A percentile compares a stretch with the other conserved stretches of the same genome.
phyloP scores from a whole-genome alignment of 192 early-diverging fungal species.

The Coemansia sp. region DNA sequence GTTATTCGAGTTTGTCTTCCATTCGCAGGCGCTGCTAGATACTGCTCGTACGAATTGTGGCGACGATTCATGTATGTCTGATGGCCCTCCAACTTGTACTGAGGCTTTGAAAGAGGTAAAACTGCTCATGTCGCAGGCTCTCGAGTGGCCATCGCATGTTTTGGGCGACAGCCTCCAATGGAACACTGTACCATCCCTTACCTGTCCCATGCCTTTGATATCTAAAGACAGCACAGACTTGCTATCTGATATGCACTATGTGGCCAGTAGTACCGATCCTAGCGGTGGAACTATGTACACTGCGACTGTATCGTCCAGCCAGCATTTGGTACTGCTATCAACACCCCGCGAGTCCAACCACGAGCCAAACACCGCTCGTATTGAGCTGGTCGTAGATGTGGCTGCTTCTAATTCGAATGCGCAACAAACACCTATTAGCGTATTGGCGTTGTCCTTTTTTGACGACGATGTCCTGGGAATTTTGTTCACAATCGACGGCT shows the following conservation, averaged over 20 bases:
- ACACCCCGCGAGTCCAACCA: not conserved
- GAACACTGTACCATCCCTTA: not conserved
- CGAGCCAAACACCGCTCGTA: not conserved
- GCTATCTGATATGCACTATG: slow-evolving; percentile 13
- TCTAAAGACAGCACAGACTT: not conserved
- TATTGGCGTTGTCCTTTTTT: slow-evolving; percentile 33
- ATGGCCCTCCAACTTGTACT: slow-evolving; percentile 11
- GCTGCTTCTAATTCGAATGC: no score
- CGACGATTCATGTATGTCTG: not conserved
- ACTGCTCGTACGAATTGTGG: no score
- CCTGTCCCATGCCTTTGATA: not conserved
- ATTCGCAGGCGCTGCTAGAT: slow-evolving; percentile 9
- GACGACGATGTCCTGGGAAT: slow-evolving; percentile 31
- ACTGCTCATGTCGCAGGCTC: slow-evolving; percentile 8
- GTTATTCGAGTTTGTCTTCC: slow-evolving; percentile 27
- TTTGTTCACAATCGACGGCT: slow-evolving; percentile 31
- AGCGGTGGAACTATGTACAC: not conserved
- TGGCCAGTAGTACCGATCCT: not conserved
- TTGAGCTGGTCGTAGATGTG: slow-evolving; percentile 12
- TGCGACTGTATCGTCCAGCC: not conserved
- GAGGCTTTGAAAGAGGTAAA: slow-evolving; percentile 21
- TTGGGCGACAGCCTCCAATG: slow-evolving; percentile 29
- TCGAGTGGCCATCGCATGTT: slow-evolving; percentile 38
- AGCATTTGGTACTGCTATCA: not conserved
- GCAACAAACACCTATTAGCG: not conserved